A percentile compares a stretch with the other conserved stretches of the same genome.
phyloP scores from a whole-genome alignment of 768 basidiomycete genomes.

The Tylopilus felleus region DNA sequence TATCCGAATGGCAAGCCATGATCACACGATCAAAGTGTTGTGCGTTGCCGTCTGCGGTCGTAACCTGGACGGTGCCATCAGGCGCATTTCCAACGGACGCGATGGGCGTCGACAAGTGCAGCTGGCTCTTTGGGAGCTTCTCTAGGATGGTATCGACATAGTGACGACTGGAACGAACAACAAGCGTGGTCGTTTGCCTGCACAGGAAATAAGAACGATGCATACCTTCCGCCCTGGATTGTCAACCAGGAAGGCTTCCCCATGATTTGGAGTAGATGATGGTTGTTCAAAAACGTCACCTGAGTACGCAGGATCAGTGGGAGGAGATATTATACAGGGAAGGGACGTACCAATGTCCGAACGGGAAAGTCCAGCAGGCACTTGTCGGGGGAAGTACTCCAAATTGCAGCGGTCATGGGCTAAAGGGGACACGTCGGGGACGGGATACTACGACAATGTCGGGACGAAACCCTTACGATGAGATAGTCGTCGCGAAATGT shows the following conservation, averaged over 20 bases:
- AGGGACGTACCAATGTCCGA: conserved; percentile 48
- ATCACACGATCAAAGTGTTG: conserved; percentile 67
- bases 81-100: conserved; percentile 37
- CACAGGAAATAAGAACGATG: not conserved
- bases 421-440: conserved; percentile 21
- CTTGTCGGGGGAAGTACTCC: conserved; percentile 72
- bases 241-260: conserved; percentile 74
- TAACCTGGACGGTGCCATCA: conserved; percentile 38
- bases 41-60: conserved; percentile 43
- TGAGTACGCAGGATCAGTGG: conserved; percentile 13
- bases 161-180: conserved; percentile 40
- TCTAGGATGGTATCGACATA: conserved; percentile 65
- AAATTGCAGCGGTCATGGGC: conserved; percentile 81
- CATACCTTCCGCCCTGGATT: conserved; percentile 66
- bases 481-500: conserved; percentile 73
- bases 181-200: too few relatives aligned
- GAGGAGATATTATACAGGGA: not conserved
- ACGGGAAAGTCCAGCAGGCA: conserved; percentile 72
- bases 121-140: conserved; percentile 45
- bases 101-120: conserved; percentile 62
- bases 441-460: not conserved
- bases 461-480: conserved; percentile 44
- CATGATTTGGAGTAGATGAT: conserved; percentile 67
- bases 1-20: conserved; percentile 70
- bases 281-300: conserved; percentile 73